phyloP scores from a whole-genome alignment of 768 basidiomycete species.

The Neoboletus brunneissimus region DNA sequence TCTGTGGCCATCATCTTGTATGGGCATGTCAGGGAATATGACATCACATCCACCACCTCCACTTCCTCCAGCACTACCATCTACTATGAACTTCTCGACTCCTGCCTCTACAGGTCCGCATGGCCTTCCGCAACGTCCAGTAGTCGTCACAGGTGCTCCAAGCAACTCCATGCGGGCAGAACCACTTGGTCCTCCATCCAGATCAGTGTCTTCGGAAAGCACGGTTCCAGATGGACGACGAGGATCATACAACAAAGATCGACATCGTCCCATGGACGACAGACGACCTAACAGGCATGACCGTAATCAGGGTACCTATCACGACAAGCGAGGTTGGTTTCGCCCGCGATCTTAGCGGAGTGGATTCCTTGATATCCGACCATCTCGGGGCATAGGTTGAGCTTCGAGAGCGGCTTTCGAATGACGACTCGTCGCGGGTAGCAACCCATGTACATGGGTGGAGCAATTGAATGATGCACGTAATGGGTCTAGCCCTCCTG shows the following conservation, averaged over 20 bases:
- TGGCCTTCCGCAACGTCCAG: conserved; percentile 22
- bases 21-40: conserved; percentile 1
- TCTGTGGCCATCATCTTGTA: conserved; percentile 1
- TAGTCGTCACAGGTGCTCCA: background rate
- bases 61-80: background rate
- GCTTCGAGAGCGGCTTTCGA: background rate
- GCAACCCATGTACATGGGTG: background rate
- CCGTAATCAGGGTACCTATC: conserved; percentile 6
- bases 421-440: background rate
- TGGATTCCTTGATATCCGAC: background rate
- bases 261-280: conserved; percentile 16
- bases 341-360: conserved; percentile 2
- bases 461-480: background rate
- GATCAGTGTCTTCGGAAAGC: conserved; percentile 18
- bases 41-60: background rate
- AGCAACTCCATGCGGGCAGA: conserved; percentile 17
- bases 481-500: background rate
- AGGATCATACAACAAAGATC: conserved; percentile 16
- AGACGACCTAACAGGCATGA: conserved; percentile 13
- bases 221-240: conserved; percentile 17
- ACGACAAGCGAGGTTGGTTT: conserved; percentile 8
- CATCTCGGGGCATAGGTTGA: background rate
- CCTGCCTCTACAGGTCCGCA: background rate
- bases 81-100: background rate
- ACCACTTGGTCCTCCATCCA: conserved; percentile 14